phyloP scores from a whole-genome alignment of 192 early-diverging fungal species.

The Backusella macrospora region DNA sequence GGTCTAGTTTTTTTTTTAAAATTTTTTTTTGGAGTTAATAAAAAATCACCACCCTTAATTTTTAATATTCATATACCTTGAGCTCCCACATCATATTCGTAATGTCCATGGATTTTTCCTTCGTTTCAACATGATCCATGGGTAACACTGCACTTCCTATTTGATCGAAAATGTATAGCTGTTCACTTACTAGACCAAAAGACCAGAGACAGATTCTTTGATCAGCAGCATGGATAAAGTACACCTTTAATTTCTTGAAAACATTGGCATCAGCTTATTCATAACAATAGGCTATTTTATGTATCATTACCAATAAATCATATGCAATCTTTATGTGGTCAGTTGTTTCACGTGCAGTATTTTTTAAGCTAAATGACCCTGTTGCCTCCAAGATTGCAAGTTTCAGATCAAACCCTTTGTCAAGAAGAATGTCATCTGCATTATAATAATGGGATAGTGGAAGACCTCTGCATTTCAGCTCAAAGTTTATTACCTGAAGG shows the following conservation, averaged over 20 bases:
- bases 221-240: conserved; percentile 14
- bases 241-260: background rate
- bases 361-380: background rate
- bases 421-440: conserved; percentile 13
- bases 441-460: background rate
- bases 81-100: conserved; percentile 21
- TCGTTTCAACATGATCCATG: background rate
- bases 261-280: conserved; percentile 4
- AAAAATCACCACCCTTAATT: no score
- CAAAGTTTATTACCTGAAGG: conserved; percentile 18
- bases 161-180: background rate
- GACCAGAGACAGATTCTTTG: conserved; percentile 17
- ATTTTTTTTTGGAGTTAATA: no score
- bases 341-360: conserved; percentile 6
- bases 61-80: background rate
- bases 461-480: background rate
- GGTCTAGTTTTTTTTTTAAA: conserved; percentile 19
- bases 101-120: background rate
- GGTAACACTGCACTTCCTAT: conserved; percentile 15
- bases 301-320: background rate
- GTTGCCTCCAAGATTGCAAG: background rate
- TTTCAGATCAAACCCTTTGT: background rate
- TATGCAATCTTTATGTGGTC: background rate
- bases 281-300: conserved; percentile 4
- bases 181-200: conserved; percentile 8